Evolutionary conservation across 768 basidiomycete species (phyloP), one percentile per base, ranked within the genome.

Genomic region (Amanita inopinata): DNA sequence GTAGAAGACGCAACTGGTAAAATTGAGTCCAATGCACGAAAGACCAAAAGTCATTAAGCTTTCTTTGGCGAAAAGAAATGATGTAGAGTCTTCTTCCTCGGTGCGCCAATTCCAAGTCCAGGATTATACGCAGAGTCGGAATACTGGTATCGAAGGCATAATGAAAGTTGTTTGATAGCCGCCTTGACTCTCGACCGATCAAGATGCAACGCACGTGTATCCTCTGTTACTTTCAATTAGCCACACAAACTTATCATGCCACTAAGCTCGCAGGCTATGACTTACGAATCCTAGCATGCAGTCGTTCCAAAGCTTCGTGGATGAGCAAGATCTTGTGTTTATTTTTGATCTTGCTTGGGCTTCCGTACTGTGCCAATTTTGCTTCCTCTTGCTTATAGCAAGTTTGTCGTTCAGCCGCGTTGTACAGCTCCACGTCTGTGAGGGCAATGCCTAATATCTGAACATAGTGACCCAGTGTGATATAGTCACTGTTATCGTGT

Each of bases 111-210:
- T 15, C 18, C 12, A 37, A 5, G 20, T 1, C 9, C 34, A 10
- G 35, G 43, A 30, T 45, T 50, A 39, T 56, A 23, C 11, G 19
- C 35, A 18, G 17, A 37, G 25, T 44, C 43, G n/a, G 43, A 14
- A 25, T 44, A 33, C 27, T 44, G 43, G 11, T 44, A 44, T 9
- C 43, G 34, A 14, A 44, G 43, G 14, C 43, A 34, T 12, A 44
- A 15, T 8, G 43, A 44, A 17, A 44, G 35, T 20, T 44, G 73
- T 53, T 87, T 81, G 37, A 87, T 58, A 0, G 71, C 70, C 2
- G 76, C 80, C 51, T 88, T 89, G 3, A 76, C 71, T 43, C 80
- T 70, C 2, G 85, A 84, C 35, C 86, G 77, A 48, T 87, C 84
- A 24, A 89, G 66, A 56, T 83, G 75, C 1, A 79, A 76, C 19